Base-by-base conservation (phyloP, 164 flowering plant genomes). In the Aristolochia californica region DNA sequence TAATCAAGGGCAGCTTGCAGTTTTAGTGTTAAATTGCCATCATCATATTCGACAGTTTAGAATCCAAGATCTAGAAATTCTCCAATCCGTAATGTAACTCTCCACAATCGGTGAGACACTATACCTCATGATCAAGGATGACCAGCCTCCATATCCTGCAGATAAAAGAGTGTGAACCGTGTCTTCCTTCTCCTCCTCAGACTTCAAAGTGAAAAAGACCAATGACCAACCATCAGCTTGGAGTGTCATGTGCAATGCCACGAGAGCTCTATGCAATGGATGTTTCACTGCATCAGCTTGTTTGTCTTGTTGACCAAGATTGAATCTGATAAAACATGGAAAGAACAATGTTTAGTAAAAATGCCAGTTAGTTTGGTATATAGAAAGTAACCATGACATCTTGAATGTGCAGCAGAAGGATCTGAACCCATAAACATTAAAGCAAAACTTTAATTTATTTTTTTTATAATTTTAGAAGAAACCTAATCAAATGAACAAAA, bases 101-200 rank as follows among this genome's bases (percentile, higher is more conserved):
- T 28, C 34, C 34, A 28, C 34, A 28, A 28, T 28, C 7, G 5
- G 5, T 2, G 34, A 28, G 34, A 28, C 34, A 28, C 10, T 5
- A n/a, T 72, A 85, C 93, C 87, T 80, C 87, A 81, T 81, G 23
- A 81, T 73, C 74, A 85, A 64, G 54, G 77, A 68, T 44, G 75
- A 73, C 87, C 88, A 83, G 34, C 71, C 70, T 38, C 71, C 66
- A 64, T 63, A 79, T 59, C 91, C 88, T 13, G 70, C 64, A 62
- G 76, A 75, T 45, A 57, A 47, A 45, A 82, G 83, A 55, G 53
- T 56, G 55, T 75, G 74, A 15, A 59, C 13, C 52, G 76, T 69
- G 57, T 69, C 56, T 70, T 75, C 74, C 43, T 68, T 63, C 60
- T 63, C 69, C 48, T 51, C 64, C 59, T 74, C 79, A 45, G 75